These are phyloP conservation scores for Hyphopichia khmerensis DNA, from an alignment of 1,139 yeast species.

Conservation along the genomic window DNA sequence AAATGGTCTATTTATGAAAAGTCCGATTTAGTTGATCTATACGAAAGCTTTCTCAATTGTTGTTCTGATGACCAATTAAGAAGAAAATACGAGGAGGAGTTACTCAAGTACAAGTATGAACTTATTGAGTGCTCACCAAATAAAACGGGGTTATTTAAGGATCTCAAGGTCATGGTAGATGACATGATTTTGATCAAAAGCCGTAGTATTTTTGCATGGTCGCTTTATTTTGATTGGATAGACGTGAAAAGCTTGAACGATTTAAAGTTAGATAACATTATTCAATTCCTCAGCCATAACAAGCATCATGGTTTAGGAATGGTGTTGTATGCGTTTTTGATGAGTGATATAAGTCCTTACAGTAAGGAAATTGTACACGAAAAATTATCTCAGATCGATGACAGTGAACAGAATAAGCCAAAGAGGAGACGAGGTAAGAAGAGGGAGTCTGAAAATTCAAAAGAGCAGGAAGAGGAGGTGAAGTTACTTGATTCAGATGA, in stretches of 20 bases:
- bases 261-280: conserved; percentile 48
- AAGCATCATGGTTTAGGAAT: conserved; percentile 64
- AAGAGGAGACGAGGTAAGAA: conserved; percentile 9
- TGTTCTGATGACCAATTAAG: conserved; percentile 65
- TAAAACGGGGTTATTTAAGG: conserved; percentile 27
- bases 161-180: conserved; percentile 57
- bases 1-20: conserved; percentile 51
- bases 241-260: conserved; percentile 54
- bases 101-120: conserved; percentile 56
- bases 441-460: conserved; percentile 7
- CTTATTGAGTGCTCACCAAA: conserved; percentile 49
- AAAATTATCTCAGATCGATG: conserved; percentile 9
- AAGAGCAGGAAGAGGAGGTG: conserved; percentile 17
- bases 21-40: conserved; percentile 54
- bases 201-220: conserved; percentile 69
- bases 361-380: conserved; percentile 24
- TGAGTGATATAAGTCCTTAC: conserved; percentile 71
- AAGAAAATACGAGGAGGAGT: conserved; percentile 56
- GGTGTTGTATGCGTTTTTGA: conserved; percentile 55
- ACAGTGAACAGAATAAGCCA: conserved; percentile 3
- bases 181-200: conserved; percentile 73
- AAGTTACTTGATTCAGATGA: conserved; percentile 12
- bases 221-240: conserved; percentile 69
- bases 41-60: conserved; percentile 55
- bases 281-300: conserved; percentile 54